phyloP scores from a whole-genome alignment of 1,284 basidiomycete species.

The Sporisorium iseilematis-ciliati region DNA sequence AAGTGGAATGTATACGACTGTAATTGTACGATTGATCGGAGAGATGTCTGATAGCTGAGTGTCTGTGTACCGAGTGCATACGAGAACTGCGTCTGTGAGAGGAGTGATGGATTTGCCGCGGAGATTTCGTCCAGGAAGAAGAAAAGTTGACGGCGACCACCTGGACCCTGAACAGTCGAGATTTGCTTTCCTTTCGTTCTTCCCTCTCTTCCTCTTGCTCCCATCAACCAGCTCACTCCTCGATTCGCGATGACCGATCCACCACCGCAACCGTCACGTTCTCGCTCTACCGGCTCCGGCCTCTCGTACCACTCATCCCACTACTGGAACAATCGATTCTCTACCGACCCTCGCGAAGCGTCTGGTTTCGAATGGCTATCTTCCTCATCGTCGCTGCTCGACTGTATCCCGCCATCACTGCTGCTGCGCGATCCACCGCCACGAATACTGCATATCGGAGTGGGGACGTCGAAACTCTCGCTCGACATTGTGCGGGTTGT shows the following conservation, averaged over 20 bases:
- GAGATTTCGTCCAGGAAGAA: constrained; percentile 41
- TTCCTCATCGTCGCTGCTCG: constrained; percentile 13
- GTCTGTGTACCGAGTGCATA: neutral
- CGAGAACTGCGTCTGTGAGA: neutral
- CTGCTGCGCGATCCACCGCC: constrained; percentile 5
- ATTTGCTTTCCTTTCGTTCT: neutral
- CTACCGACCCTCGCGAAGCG: constrained; percentile 67
- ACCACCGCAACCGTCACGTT: neutral
- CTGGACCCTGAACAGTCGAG: constrained; percentile 18
- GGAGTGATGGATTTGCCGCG: neutral
- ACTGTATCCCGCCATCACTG: neutral
- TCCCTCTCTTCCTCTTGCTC: neutral
- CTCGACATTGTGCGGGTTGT: constrained; percentile 15
- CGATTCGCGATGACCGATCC: neutral
- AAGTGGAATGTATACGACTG: constrained; percentile 31
- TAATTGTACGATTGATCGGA: constrained; percentile 3
- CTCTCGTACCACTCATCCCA: constrained; percentile 56
- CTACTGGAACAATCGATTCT: constrained; percentile 46
- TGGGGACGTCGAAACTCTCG: constrained; percentile 34
- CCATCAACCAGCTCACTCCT: neutral
- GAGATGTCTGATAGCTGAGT: no score
- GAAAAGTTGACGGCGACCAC: no score
- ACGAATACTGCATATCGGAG: constrained; percentile 46
- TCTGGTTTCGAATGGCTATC: constrained; percentile 47
- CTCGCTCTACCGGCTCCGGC: neutral